phyloP scores from a whole-genome alignment of 257 asterid genomes.

The Osmanthus fragrans region DNA sequence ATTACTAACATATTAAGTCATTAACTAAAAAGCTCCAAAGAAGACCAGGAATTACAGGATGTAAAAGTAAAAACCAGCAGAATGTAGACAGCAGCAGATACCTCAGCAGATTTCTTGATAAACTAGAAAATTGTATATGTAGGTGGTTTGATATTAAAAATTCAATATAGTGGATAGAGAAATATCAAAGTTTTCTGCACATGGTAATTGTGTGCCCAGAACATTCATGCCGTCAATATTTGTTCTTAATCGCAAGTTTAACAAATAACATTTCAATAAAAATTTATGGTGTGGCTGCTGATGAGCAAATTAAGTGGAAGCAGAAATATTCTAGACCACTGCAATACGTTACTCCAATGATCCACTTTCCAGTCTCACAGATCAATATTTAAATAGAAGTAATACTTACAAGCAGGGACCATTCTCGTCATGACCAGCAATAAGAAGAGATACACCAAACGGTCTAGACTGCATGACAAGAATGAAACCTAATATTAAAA shows the following conservation, averaged over 20 bases:
- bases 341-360: not conserved
- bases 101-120: too few species aligned
- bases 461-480: conserved; percentile 7
- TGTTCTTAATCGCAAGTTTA: not conserved
- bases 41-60: not conserved
- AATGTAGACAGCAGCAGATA: not conserved
- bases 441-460: conserved; percentile 24
- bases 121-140: too few species aligned
- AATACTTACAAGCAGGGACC: conserved; percentile 37
- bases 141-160: too few species aligned
- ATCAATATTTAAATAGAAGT: not conserved
- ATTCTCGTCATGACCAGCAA: conserved; percentile 24
- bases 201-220: not conserved
- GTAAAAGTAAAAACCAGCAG: not conserved
- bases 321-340: not conserved
- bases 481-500: conserved; percentile 13
- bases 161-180: too few species aligned
- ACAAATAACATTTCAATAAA: not conserved
- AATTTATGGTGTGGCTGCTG: not conserved
- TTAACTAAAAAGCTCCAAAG: not conserved
- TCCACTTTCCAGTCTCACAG: not conserved
- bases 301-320: not conserved
- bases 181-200: not conserved
- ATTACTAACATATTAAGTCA: not conserved
- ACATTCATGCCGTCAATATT: not conserved